Base-by-base conservation (phyloP, 73 alveolate genomes). In the Durusdinium trenchii region DNA sequence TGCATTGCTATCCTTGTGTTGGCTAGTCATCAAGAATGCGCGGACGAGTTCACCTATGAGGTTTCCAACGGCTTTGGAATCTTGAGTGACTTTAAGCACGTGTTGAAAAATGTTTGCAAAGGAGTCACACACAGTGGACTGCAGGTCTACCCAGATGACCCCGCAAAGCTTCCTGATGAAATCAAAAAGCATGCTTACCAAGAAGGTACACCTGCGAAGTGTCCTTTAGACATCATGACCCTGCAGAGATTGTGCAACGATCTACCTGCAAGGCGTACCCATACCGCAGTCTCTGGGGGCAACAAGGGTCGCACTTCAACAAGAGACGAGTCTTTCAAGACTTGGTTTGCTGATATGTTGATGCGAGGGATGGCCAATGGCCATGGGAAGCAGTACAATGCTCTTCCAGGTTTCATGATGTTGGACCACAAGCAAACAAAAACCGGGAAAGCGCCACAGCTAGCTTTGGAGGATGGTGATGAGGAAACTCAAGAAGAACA, bases 111-210 rank as follows among this genome's bases (percentile, higher is more conserved):
- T 60, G 30, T 60, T 60, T 60, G 73, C 73, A 60, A 60, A 60
- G n/a, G 73, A 60, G 30, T 32, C n/a, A 2, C 73, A 23, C 73
- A 60, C 73, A 60, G 73, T 2, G 73, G 73, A 23, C 18, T 73
- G 1, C 54, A 48, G 40, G 85, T 73, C 54, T 73, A 73, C 85
- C 85, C 85, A 0, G 85, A 73, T 48, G 85, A 73, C 85, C 85
- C 85, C 85, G n/a, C n/a, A n/a, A 73, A 32, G 85, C n/a, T 51
- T 51, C 40, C 40, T 23, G 85, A 32, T 23, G 30, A 23, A 23
- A 60, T 60, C 30, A 23, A 32, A 32, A 32, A 60, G 73, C 18
- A 60, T 23, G 73, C 73, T 60, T 60, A 60, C 30, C 0, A 23
- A 23, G 73, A 60, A 32, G 73, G 0, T 23, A 23, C 73, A 60